Conservation (phyloP, 805 yeast genomes). For the Clavispora carvajalis region DNA sequence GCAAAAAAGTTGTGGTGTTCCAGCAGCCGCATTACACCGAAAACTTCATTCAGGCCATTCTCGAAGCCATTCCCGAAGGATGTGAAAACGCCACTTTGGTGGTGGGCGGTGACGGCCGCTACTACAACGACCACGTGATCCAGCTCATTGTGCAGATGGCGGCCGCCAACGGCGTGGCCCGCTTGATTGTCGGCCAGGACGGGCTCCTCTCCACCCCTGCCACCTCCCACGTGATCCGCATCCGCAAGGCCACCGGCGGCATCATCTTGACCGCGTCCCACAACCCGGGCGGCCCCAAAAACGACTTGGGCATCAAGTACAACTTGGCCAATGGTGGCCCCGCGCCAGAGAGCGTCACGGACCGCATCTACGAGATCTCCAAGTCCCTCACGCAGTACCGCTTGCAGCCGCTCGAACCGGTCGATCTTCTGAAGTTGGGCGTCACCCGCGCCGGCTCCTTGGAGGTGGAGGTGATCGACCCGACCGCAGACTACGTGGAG, state of each 20-base stretch:
- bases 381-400: conserved; percentile 56
- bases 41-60: conserved; percentile 84
- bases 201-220: conserved; percentile 95
- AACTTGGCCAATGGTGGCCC: conserved; percentile 96
- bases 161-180: conserved; percentile 87
- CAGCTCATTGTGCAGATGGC: conserved; percentile 77
- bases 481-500: conserved; percentile 70
- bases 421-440: conserved; percentile 64
- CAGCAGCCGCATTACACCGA: conserved; percentile 79
- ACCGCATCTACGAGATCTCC: conserved; percentile 74
- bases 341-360: conserved; percentile 92
- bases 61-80: conserved; percentile 90
- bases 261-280: conserved; percentile 94
- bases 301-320: conserved; percentile 93
- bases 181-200: conserved; percentile 79
- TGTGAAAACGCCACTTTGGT: conserved; percentile 67
- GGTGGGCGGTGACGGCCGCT: conserved; percentile 97
- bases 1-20: conserved; percentile 86
- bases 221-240: conserved; percentile 87
- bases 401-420: conserved; percentile 53
- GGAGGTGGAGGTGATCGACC: conserved; percentile 75
- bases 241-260: conserved; percentile 78
- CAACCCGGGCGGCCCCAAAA: conserved; percentile 93
- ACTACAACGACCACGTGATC: conserved; percentile 76
- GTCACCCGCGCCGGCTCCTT: conserved; percentile 47